Percentiles rank a stretch among this genome's conserved stretches.
phyloP scores from a whole-genome alignment of 1,139 yeast species.

The Debaryomycetaceae sp. region DNA sequence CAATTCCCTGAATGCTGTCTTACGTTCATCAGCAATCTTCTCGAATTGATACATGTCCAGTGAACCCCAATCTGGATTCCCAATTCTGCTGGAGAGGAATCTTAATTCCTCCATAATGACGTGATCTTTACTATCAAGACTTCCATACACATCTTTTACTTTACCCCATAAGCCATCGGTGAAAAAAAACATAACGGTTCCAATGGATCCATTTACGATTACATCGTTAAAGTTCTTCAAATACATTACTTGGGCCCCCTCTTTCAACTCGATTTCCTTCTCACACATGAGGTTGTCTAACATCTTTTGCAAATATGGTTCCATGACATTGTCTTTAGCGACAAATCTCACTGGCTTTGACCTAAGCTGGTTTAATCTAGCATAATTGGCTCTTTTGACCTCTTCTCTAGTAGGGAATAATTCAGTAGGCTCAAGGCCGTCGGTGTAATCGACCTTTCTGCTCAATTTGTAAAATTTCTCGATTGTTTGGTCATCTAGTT shows the following conservation, averaged over 20 bases:
- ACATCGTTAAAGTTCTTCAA: constrained; percentile 41
- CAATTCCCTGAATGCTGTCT: constrained; percentile 23
- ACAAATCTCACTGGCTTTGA: constrained; percentile 44
- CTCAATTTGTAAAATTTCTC: constrained; percentile 45
- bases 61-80: constrained; percentile 27
- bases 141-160: constrained; percentile 24
- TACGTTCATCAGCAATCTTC: constrained; percentile 26
- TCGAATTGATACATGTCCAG: constrained; percentile 39
- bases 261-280: constrained; percentile 40
- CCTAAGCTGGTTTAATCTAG: constrained; percentile 39
- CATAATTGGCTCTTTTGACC: constrained; percentile 65
- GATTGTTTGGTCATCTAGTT: constrained; percentile 44
- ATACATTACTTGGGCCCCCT: constrained; percentile 62
- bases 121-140: constrained; percentile 17
- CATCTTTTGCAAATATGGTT: constrained; percentile 18
- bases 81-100: constrained; percentile 24
- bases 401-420: constrained; percentile 71
- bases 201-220: constrained; percentile 57
- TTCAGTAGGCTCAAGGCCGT: constrained; percentile 80
- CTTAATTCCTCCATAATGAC: constrained; percentile 25
- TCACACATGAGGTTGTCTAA: constrained; percentile 50
- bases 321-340: constrained; percentile 46
- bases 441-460: constrained; percentile 56
- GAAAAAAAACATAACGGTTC: constrained; percentile 64
- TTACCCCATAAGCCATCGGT: constrained; percentile 25